Evolutionary conservation across 768 basidiomycete species (phyloP).

Genomic region (Leccinellum luteum): DNA sequence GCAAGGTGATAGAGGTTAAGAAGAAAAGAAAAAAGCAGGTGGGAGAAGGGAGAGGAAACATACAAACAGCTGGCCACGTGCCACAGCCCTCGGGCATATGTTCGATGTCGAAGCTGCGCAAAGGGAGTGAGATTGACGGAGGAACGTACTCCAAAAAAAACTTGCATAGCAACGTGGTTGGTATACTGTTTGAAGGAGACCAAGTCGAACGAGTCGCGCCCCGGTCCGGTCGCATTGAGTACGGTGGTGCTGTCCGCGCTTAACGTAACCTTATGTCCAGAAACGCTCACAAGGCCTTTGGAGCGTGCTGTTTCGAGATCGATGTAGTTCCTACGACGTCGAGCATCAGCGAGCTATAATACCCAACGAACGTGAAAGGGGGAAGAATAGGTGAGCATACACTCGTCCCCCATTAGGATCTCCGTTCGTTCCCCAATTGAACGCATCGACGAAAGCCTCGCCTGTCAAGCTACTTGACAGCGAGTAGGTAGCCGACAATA

Average conservation of each 20-base stretch:
- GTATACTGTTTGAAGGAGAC: constrained; percentile 29
- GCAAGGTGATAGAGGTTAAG: too few relatives aligned
- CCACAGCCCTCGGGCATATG: constrained; percentile 42
- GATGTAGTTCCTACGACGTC: constrained; percentile 39
- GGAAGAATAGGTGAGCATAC: constrained; percentile 8
- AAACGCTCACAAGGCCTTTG: constrained; percentile 57
- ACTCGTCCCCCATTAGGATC: constrained; percentile 33
- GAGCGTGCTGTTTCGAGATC: constrained; percentile 47
- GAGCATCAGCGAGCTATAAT: background rate
- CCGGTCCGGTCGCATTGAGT: constrained; percentile 30
- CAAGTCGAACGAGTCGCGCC: constrained; percentile 38
- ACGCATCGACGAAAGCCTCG: constrained; percentile 42
- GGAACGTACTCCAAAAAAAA: background rate
- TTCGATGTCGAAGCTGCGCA: constrained; percentile 33
- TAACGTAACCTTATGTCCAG: constrained; percentile 37
- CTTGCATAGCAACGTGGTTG: constrained; percentile 34
- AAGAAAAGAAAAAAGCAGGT: background rate
- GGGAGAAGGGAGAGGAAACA: constrained; percentile 1
- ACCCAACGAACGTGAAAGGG: background rate
- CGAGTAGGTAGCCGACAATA: constrained; percentile 43
- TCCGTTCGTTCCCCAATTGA: constrained; percentile 21
- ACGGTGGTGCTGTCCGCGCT: constrained; percentile 34
- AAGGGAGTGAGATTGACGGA: background rate
- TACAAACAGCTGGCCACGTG: constrained; percentile 38
- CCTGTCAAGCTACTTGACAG: constrained; percentile 48